Conservation (phyloP, 768 basidiomycete species). For the Phanerochaete carnosa region DNA sequence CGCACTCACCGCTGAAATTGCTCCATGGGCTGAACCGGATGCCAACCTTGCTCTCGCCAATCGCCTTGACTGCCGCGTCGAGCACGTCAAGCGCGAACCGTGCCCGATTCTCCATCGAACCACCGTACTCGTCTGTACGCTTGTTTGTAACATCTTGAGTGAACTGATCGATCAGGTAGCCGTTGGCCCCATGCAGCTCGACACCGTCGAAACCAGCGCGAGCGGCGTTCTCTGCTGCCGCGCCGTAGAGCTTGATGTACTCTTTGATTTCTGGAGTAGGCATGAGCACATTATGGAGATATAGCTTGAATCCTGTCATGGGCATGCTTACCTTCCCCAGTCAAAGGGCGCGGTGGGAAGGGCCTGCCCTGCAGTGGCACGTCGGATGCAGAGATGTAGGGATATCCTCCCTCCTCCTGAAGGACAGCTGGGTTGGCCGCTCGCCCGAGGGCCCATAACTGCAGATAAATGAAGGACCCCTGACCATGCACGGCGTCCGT, state of each 20-base stretch:
- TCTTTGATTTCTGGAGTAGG: no score
- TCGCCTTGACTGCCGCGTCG: conserved; percentile 34
- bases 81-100: conserved; percentile 43
- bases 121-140: conserved; percentile 49
- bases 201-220: conserved; percentile 13
- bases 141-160: conserved; percentile 36
- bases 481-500: conserved; percentile 51
- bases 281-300: not conserved
- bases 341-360: conserved; percentile 18
- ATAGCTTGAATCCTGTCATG: no score
- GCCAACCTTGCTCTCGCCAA: conserved; percentile 39
- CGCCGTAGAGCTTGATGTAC: no score
- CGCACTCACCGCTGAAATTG: conserved; percentile 28
- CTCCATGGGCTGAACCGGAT: conserved; percentile 37
- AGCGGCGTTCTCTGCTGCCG: not conserved
- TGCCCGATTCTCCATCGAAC: conserved; percentile 43
- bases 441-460: no score
- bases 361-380: not conserved
- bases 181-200: conserved; percentile 25
- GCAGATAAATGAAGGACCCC: no score
- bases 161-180: conserved; percentile 39
- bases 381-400: conserved; percentile 22
- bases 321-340: not conserved
- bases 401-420: conserved; percentile 27
- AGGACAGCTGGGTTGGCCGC: conserved; percentile 32